These are phyloP conservation scores for Castanea crenata DNA, from an alignment of 306 rosid species.

Conservation along the genomic window DNA sequence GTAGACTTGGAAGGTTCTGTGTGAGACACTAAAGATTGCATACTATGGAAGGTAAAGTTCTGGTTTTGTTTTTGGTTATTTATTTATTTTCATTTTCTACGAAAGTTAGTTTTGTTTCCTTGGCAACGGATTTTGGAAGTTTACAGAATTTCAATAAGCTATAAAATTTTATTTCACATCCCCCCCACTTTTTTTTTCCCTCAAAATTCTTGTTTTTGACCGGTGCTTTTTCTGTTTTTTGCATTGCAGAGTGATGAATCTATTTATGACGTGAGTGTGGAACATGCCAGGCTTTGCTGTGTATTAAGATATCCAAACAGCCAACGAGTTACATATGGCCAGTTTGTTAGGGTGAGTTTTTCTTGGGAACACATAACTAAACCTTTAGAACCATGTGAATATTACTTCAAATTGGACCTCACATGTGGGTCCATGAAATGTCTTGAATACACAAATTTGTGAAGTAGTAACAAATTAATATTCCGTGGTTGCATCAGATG, in stretches of 20 bases:
- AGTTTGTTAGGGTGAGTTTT: constrained; percentile 83
- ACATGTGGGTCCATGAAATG: no score
- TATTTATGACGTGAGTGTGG: constrained; percentile 95
- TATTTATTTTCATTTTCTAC: not conserved
- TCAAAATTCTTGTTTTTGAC: not conserved
- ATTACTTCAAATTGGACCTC: no score
- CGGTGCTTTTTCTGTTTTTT: constrained; percentile 9
- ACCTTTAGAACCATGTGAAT: no score
- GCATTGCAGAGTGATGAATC: constrained; percentile 87
- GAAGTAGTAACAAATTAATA: no score
- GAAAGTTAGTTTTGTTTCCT: constrained; percentile 2
- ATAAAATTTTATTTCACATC: constrained; percentile 6
- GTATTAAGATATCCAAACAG: constrained; percentile 92
- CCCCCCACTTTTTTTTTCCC: not conserved
- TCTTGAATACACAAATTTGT: no score
- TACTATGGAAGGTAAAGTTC: constrained; percentile 89
- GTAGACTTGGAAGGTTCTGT: constrained; percentile 93
- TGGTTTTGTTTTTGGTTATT: not conserved
- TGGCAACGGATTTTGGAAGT: not conserved
- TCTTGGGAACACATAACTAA: not conserved
- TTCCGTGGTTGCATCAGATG: no score
- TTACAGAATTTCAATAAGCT: not conserved
- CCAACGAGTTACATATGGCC: constrained; percentile 90
- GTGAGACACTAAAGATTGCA: constrained; percentile 92
- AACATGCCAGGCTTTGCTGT: constrained; percentile 99